A percentile compares a stretch with the other conserved stretches of the same genome.
phyloP scores from a whole-genome alignment of 805 yeast genomes.

The Martiniozyma abietophila region DNA sequence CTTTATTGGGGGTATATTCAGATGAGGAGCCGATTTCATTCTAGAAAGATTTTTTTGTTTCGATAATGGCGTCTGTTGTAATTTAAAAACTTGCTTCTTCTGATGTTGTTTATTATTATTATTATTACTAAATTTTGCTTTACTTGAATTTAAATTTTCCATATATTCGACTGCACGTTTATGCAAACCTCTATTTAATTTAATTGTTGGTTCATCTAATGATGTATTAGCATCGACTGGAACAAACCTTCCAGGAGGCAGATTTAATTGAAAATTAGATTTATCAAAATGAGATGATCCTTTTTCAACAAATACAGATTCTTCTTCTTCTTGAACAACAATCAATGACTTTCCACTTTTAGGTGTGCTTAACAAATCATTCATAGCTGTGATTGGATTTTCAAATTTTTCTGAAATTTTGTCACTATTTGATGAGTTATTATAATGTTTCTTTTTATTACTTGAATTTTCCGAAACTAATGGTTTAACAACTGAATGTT shows the following conservation, averaged over 20 bases:
- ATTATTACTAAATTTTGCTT: not conserved
- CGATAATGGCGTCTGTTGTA: not conserved
- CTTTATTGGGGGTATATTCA: conserved; percentile 2
- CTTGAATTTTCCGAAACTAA: too few species aligned
- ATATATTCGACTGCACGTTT: not conserved
- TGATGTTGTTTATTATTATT: not conserved
- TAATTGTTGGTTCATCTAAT: conserved; percentile 24
- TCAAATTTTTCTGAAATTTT: conserved; percentile 1
- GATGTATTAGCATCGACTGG: conserved; percentile 2
- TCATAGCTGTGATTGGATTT: conserved; percentile 3
- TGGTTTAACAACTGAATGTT: conserved; percentile 18
- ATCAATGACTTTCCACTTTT: not conserved
- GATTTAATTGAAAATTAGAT: conserved; percentile 9
- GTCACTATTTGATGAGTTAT: too few species aligned
- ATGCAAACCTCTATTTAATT: conserved; percentile 14
- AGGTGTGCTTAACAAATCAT: not conserved
- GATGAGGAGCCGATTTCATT: conserved; percentile 2
- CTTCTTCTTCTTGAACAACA: conserved; percentile 5
- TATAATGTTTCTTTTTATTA: too few species aligned
- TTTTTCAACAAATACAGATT: conserved; percentile 18
- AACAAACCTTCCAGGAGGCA: conserved; percentile 16
- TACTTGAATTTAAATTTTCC: not conserved
- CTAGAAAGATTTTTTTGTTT: not conserved
- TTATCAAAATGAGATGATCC: not conserved
- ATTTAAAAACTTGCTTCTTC: not conserved